Base-by-base conservation (phyloP, 176 grass and related monocot species). In the Lolium rigidum region DNA sequence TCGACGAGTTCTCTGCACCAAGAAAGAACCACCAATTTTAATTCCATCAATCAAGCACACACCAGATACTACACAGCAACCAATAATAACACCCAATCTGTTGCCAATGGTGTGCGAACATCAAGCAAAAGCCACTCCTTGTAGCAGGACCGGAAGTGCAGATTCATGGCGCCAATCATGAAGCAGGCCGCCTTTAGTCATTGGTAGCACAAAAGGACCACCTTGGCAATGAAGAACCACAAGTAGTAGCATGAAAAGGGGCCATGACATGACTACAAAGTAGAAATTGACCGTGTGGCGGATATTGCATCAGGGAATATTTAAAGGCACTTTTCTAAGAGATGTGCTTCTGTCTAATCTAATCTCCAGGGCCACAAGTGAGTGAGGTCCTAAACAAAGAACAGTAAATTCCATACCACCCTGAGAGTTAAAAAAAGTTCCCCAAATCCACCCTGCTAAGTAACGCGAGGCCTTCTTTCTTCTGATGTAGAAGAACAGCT, bases 1-100 rank as follows among this genome's bases (percentile, higher is more conserved):
- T 98, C 51, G 95, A 95, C 25, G 93, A 93, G 65, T 91, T 98
- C 86, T 98, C 95, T 98, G 91, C 63, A 79, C 7, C 56, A 80
- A 78, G n/a, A 60, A 64, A 74, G 72, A 72, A 69, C 76, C 4
- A 8, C 4, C 24, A 12, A 38, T 61, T 61, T 87, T 61, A 85
- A 63, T 6, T 39, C 25, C 21, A 63, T 82, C 16, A 72, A 78
- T 46, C 54, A 6, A 86, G 63, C 26, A 31, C 20, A 80, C 39
- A 64, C 3, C 8, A 43, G 49, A 69, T 9, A 35, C 31, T 35
- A 39, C 1, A 6, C 60, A 35, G 41, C 9, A 68, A 77, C 3
- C 69, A 46, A 71, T 78, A 62, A 75, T n/a, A 67, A 43, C 39
- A n/a, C 12, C 5, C 21, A 74, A 46, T 76, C 12, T 13, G n/a